phyloP scores from a whole-genome alignment of 78 protist genomes.

The Planoprotostelium fungivorum region DNA sequence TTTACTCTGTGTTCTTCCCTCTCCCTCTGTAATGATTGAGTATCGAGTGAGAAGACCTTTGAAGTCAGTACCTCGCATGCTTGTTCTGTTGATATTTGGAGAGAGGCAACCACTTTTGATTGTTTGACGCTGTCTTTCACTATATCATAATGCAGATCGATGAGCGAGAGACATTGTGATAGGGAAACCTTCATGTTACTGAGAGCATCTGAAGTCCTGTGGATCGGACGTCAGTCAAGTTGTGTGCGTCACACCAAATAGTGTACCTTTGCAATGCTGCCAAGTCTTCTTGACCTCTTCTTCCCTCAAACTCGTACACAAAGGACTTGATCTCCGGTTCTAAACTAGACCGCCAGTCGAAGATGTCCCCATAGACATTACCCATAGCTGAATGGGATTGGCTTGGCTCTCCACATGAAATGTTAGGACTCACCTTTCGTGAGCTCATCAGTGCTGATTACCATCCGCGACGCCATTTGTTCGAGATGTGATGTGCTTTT shows the following conservation, averaged over 20 bases:
- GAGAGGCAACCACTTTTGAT: not conserved
- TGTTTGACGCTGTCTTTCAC: not conserved
- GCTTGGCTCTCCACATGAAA: not conserved
- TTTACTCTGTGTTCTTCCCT: not conserved
- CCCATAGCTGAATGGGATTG: not conserved
- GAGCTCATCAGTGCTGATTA: not conserved
- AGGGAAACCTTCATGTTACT: not conserved
- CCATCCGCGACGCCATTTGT: not conserved
- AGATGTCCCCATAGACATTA: not conserved
- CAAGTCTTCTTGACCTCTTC: not conserved
- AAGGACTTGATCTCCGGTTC: not conserved
- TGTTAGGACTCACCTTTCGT: not conserved
- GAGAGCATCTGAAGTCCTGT: too few species aligned
- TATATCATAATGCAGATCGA: not conserved
- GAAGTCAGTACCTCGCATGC: not conserved
- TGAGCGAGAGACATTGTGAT: not conserved
- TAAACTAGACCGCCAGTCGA: not conserved
- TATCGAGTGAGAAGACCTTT: not conserved
- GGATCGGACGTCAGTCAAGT: too few species aligned
- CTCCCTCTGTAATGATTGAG: not conserved
- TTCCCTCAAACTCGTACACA: not conserved
- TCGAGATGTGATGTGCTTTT: too few species aligned
- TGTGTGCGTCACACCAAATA: not conserved
- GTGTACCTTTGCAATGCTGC: not conserved
- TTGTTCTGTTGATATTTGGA: not conserved